A percentile compares a stretch with the other conserved stretches of the same genome.
Evolutionary conservation across 305 asterid genomes (phyloP).

Genomic region (Caryopteris hybrid): DNA sequence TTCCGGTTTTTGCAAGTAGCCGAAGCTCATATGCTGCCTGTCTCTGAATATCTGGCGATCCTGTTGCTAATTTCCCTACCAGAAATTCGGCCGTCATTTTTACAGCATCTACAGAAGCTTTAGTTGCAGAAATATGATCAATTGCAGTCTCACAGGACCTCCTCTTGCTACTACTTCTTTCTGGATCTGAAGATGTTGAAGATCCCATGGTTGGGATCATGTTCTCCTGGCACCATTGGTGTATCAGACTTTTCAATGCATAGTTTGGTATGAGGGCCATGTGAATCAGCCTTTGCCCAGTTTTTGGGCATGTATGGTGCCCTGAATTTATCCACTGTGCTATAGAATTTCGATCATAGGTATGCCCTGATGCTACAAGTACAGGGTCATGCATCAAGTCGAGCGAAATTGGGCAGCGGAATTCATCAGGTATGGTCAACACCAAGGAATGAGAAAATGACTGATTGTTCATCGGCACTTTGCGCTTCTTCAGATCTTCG

Average conservation of each 20-base stretch:
- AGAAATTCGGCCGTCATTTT: constrained; percentile 74
- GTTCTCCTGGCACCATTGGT: constrained; percentile 75
- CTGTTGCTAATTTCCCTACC: constrained; percentile 73
- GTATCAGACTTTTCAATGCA: constrained; percentile 58
- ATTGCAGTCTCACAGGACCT: constrained; percentile 34
- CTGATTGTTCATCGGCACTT: constrained; percentile 25
- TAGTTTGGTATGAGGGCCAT: constrained; percentile 83
- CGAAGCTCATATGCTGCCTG: constrained; percentile 84
- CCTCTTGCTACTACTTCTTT: constrained; percentile 38
- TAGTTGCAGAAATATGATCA: constrained; percentile 71
- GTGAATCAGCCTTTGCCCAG: constrained; percentile 77
- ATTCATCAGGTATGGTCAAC: constrained; percentile 60
- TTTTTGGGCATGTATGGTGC: constrained; percentile 78
- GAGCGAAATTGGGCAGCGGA: constrained; percentile 73
- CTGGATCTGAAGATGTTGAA: constrained; percentile 37
- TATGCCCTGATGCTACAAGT: constrained; percentile 79
- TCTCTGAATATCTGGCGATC: constrained; percentile 69
- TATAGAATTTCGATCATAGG: constrained; percentile 67
- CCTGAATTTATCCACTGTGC: constrained; percentile 86
- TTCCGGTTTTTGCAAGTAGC: constrained; percentile 69
- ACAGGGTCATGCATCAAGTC: constrained; percentile 84
- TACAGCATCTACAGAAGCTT: constrained; percentile 57
- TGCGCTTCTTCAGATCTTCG: constrained; percentile 41
- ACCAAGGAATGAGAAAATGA: constrained; percentile 36
- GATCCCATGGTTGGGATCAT: constrained; percentile 42